Percentiles rank a stretch among this genome's conserved stretches.
Evolutionary conservation across 2,329 filamentous ascomycete genomes (phyloP).

Genomic region (Claviceps monticola): DNA sequence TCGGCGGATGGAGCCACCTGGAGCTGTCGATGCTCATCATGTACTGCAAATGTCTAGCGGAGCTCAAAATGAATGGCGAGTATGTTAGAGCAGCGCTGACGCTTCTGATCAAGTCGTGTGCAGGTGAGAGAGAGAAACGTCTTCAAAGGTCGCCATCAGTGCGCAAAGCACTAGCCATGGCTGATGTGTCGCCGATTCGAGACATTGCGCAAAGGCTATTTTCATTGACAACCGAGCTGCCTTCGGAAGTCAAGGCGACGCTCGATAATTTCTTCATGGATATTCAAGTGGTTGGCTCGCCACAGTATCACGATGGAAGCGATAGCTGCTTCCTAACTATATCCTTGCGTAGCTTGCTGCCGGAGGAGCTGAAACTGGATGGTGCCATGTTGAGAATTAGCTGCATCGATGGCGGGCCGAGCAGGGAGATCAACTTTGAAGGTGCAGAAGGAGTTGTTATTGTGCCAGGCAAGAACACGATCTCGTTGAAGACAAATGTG

Average conservation of each 20-base stretch:
- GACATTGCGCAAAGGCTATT: slow-evolving; percentile 36
- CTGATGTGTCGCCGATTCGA: slow-evolving; percentile 26
- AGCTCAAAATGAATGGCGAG: slow-evolving; percentile 62
- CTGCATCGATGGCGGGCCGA: slow-evolving; percentile 37
- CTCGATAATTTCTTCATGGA: slow-evolving; percentile 62
- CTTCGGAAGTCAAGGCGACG: slow-evolving; percentile 50
- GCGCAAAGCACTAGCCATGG: slow-evolving; percentile 4
- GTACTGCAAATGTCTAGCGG: slow-evolving; percentile 69
- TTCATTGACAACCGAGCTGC: slow-evolving; percentile 27
- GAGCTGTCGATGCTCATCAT: slow-evolving; percentile 76
- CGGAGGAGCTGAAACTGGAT: slow-evolving; percentile 54
- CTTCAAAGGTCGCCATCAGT: slow-evolving; percentile 18
- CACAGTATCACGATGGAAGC: slow-evolving; percentile 53
- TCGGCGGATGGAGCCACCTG: slow-evolving; percentile 62
- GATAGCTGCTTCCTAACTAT: slow-evolving; percentile 66
- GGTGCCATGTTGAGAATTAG: slow-evolving; percentile 50
- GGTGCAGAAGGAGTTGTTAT: slow-evolving; percentile 15
- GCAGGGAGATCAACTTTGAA: slow-evolving; percentile 40
- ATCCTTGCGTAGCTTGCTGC: slow-evolving; percentile 55
- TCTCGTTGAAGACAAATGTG: slow-evolving; percentile 23
- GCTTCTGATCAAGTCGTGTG: slow-evolving; percentile 54
- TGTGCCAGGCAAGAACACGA: slow-evolving; percentile 34
- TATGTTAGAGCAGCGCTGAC: slow-evolving; percentile 65
- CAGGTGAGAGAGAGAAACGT: slow-evolving; percentile 36
- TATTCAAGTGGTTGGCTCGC: slow-evolving; percentile 51